Evolutionary conservation across 1,284 basidiomycete genomes (phyloP).

Genomic region (Leccinum fallax): DNA sequence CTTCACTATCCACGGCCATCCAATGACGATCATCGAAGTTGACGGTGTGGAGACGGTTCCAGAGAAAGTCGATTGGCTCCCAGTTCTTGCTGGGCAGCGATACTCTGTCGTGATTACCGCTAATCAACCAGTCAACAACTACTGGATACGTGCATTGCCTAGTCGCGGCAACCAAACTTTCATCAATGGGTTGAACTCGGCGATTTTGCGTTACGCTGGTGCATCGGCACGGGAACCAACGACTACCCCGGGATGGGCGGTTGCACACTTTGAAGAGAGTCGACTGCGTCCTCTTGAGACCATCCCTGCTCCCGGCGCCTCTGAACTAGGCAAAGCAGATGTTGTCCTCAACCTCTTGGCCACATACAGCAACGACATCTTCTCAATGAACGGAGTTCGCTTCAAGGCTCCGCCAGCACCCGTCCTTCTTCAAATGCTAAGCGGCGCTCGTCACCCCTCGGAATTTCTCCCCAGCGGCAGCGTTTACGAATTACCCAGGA

Average conservation of each 20-base stretch:
- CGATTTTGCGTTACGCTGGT: conserved; percentile 48
- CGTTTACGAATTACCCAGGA: conserved; percentile 47
- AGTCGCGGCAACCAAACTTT: conserved; percentile 28
- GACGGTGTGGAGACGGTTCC: conserved; percentile 50
- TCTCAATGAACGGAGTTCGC: conserved; percentile 38
- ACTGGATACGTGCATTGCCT: conserved; percentile 35
- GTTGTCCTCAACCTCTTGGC: conserved; percentile 35
- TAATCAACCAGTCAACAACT: conserved; percentile 39
- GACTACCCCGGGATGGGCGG: conserved; percentile 17
- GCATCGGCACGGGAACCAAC: conserved; percentile 40
- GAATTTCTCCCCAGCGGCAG: conserved; percentile 48
- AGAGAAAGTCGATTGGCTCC: conserved; percentile 37
- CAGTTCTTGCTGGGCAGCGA: conserved; percentile 39
- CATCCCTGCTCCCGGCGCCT: conserved; percentile 34
- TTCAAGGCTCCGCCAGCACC: conserved; percentile 45
- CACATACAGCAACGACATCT: conserved; percentile 23
- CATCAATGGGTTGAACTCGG: conserved; percentile 40
- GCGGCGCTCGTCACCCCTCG: conserved; percentile 44
- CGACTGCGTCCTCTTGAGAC: conserved; percentile 33
- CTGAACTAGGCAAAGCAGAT: conserved; percentile 39
- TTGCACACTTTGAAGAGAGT: conserved; percentile 35
- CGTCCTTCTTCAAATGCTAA: conserved; percentile 54
- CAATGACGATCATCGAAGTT: conserved; percentile 51
- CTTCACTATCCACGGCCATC: conserved; percentile 45
- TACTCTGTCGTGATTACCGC: conserved; percentile 41